These are phyloP conservation scores for Saprolegnia parasitica DNA, from an alignment of 352 stramenopile genomes.

Conservation along the genomic window DNA sequence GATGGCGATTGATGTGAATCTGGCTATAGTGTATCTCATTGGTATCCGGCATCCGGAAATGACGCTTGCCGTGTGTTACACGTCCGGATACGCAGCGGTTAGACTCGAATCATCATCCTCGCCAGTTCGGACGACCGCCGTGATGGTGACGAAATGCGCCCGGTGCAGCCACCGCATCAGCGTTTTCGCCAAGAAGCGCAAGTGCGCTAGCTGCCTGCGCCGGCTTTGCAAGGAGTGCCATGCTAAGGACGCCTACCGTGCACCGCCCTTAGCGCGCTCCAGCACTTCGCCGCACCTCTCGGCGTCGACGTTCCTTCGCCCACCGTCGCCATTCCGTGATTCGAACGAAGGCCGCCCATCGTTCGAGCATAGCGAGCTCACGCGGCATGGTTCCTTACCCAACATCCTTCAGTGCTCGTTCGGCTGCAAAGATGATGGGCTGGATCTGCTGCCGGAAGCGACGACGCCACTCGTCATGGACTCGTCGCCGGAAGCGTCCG, in stretches of 20 bases:
- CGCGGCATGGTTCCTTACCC: background rate
- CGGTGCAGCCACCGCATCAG: slow-evolving; percentile 20
- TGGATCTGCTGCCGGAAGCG: background rate
- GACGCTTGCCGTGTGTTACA: background rate
- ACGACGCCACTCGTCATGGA: background rate
- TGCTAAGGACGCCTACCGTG: background rate
- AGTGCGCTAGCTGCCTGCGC: slow-evolving; percentile 14
- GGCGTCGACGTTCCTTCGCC: background rate
- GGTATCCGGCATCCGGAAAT: no score
- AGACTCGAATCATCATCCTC: background rate
- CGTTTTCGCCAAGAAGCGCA: slow-evolving; percentile 28
- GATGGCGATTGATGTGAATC: no score
- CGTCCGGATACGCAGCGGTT: background rate
- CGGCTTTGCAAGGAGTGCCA: slow-evolving; percentile 25
- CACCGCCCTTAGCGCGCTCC: background rate
- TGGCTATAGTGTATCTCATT: no score
- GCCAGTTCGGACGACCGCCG: background rate
- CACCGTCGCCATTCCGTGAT: background rate
- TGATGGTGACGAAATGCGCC: slow-evolving; percentile 13
- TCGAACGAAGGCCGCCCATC: background rate
- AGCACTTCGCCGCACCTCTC: background rate
- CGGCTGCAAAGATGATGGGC: background rate
- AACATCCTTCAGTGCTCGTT: slow-evolving; percentile 14
- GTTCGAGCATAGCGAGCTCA: slow-evolving; percentile 3
- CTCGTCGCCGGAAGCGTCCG: background rate